Evolutionary conservation across 495 filamentous ascomycete genomes (phyloP).

Genomic region (Podospora tetraspora): DNA sequence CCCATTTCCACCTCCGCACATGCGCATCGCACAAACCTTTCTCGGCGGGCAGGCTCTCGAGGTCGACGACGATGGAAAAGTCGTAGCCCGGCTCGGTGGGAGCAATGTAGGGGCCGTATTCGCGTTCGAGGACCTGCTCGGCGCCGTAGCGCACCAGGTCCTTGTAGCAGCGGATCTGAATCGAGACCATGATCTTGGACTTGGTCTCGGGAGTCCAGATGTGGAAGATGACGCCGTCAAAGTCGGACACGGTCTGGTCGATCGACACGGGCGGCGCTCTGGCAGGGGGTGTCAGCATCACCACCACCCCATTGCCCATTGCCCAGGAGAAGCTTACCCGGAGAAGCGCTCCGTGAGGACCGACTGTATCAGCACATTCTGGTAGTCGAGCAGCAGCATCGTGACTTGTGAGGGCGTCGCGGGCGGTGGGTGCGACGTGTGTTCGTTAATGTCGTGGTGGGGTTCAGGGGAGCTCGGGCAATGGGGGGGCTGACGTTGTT

Average conservation of each 20-base stretch:
- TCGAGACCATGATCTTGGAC: slow-evolving; percentile 86
- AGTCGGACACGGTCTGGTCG: slow-evolving; percentile 96
- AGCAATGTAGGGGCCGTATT: slow-evolving; percentile 91
- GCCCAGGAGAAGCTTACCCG: slow-evolving; percentile 51
- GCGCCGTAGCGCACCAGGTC: slow-evolving; percentile 92
- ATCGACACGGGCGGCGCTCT: slow-evolving; percentile 81
- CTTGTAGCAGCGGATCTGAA: slow-evolving; percentile 87
- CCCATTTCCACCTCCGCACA: not conserved
- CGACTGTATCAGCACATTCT: slow-evolving; percentile 95
- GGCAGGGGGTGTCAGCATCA: slow-evolving; percentile 13
- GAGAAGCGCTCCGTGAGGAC: slow-evolving; percentile 92
- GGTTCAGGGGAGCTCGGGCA: slow-evolving; percentile 16
- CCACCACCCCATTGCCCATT: not conserved
- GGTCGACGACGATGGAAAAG: slow-evolving; percentile 83
- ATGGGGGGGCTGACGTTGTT: slow-evolving; percentile 29
- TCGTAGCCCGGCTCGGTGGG: slow-evolving; percentile 85
- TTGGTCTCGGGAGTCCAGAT: slow-evolving; percentile 92
- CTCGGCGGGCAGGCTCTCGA: slow-evolving; percentile 77
- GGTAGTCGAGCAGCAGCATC: slow-evolving; percentile 98
- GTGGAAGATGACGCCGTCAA: slow-evolving; percentile 96
- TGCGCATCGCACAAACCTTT: slow-evolving; percentile 46
- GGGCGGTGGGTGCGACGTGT: slow-evolving; percentile 4
- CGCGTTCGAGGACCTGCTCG: slow-evolving; percentile 79
- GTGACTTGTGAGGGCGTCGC: slow-evolving; percentile 24
- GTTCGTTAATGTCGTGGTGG: slow-evolving; percentile 15